phyloP scores from a whole-genome alignment of 345 rosid species.

The Gossypium rotundifolium region DNA sequence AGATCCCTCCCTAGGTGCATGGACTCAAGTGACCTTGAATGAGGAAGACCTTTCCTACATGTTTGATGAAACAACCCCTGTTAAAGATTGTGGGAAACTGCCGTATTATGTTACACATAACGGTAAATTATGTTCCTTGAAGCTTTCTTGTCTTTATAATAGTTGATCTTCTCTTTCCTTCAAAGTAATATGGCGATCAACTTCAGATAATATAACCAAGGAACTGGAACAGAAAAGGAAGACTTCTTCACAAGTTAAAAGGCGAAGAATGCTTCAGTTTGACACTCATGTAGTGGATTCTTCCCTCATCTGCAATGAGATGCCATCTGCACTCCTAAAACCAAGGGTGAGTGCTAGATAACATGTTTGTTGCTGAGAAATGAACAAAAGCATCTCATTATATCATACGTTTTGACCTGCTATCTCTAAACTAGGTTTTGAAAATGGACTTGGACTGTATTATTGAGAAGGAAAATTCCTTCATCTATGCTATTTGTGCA shows the following conservation, averaged over 20 bases:
- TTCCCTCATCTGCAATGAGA: conserved; percentile 51
- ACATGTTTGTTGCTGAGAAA: neutral
- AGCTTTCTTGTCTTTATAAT: neutral
- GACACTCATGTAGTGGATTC: conserved; percentile 47
- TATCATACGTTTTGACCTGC: neutral
- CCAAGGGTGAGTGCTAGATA: conserved; percentile 46
- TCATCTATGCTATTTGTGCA: neutral
- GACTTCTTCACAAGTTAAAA: conserved; percentile 51
- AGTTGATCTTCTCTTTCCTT: conserved; percentile 15
- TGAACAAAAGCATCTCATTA: neutral
- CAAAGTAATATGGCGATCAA: neutral
- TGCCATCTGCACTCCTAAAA: conserved; percentile 57
- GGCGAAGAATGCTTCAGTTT: conserved; percentile 89
- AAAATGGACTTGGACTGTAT: neutral
- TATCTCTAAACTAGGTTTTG: neutral
- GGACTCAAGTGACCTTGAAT: conserved; percentile 54
- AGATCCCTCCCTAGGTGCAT: conserved; percentile 11
- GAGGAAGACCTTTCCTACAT: conserved; percentile 78
- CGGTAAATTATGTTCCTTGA: conserved; percentile 26
- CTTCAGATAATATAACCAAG: conserved; percentile 44
- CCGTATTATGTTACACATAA: conserved; percentile 41
- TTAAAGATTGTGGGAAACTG: conserved; percentile 74
- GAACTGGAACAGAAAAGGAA: conserved; percentile 41
- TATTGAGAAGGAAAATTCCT: neutral
- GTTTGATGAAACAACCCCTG: conserved; percentile 78